phyloP scores from a whole-genome alignment of 495 filamentous ascomycete genomes.

The Talaromyces wortmannii region DNA sequence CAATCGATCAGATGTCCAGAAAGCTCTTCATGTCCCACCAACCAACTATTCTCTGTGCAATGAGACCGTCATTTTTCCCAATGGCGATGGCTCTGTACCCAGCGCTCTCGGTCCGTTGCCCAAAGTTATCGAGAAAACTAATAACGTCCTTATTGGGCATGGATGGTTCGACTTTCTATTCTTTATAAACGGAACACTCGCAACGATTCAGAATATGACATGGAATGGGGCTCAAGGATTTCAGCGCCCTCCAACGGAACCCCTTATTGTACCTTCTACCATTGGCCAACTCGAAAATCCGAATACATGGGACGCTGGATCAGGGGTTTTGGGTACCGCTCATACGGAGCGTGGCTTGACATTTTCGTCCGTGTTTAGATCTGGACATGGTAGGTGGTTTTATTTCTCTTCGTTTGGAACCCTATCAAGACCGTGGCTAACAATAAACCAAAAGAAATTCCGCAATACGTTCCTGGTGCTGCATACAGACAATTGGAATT shows the following conservation, averaged over 20 bases:
- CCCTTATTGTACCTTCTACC: constrained; percentile 62
- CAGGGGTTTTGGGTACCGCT: constrained; percentile 53
- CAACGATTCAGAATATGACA: constrained; percentile 83
- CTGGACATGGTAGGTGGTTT: constrained; percentile 50
- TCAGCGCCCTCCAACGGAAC: constrained; percentile 43
- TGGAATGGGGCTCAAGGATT: constrained; percentile 72
- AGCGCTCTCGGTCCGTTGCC: constrained; percentile 50
- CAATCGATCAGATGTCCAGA: constrained; percentile 68
- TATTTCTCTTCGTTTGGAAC: background rate
- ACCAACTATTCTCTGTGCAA: constrained; percentile 57
- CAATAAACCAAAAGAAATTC: constrained; percentile 25
- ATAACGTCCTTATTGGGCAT: constrained; percentile 64
- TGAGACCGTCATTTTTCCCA: constrained; percentile 45
- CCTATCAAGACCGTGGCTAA: background rate
- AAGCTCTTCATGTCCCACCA: constrained; percentile 62
- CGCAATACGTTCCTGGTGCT: constrained; percentile 55
- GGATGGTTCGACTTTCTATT: constrained; percentile 52
- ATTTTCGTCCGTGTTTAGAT: constrained; percentile 46
- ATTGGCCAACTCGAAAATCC: constrained; percentile 20
- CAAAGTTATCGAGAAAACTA: constrained; percentile 62
- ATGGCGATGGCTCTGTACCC: constrained; percentile 40
- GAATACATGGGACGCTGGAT: constrained; percentile 24
- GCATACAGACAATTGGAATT: constrained; percentile 65
- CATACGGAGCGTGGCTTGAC: constrained; percentile 66
- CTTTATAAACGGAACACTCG: constrained; percentile 58